Evolutionary conservation across 1,284 basidiomycete species (phyloP).

Genomic region (Malassezia pachydermatis): DNA sequence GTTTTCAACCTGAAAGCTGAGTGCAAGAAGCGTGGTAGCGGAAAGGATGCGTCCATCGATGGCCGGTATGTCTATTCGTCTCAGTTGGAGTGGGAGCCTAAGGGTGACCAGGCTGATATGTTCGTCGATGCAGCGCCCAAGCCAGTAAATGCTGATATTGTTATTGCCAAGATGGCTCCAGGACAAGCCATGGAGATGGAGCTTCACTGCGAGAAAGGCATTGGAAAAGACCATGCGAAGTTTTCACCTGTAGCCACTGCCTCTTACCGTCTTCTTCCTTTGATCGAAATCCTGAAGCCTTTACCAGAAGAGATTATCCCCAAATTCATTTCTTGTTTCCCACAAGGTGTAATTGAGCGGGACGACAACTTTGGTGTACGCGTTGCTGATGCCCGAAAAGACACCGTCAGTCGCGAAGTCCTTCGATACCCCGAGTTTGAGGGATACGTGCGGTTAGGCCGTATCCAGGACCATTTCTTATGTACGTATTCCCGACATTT

Average conservation of each 20-base stretch:
- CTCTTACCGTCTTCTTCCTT: constrained; percentile 81
- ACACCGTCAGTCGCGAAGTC: constrained; percentile 86
- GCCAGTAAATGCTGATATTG: constrained; percentile 71
- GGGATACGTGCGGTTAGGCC: constrained; percentile 68
- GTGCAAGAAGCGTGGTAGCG: constrained; percentile 53
- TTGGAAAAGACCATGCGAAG: constrained; percentile 95
- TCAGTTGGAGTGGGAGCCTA: constrained; percentile 69
- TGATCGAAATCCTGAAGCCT: constrained; percentile 68
- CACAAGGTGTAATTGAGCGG: constrained; percentile 73
- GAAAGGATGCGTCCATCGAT: constrained; percentile 50
- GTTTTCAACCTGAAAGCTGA: constrained; percentile 70
- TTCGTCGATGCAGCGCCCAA: constrained; percentile 55
- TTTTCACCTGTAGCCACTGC: constrained; percentile 73
- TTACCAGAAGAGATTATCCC: constrained; percentile 56
- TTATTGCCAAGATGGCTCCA: constrained; percentile 85
- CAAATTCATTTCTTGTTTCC: constrained; percentile 80
- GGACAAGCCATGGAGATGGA: constrained; percentile 77
- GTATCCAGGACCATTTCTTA: constrained; percentile 86
- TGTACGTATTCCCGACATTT: constrained; percentile 54
- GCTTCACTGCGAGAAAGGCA: constrained; percentile 82
- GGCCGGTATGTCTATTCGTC: constrained; percentile 61
- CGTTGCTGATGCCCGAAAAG: constrained; percentile 61
- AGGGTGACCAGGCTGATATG: constrained; percentile 64
- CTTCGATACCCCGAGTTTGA: constrained; percentile 83
- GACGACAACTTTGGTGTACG: constrained; percentile 55